These are phyloP conservation scores for Carex littledalei DNA, from an alignment of 176 grass and related monocot genomes.

Conservation along the genomic window DNA sequence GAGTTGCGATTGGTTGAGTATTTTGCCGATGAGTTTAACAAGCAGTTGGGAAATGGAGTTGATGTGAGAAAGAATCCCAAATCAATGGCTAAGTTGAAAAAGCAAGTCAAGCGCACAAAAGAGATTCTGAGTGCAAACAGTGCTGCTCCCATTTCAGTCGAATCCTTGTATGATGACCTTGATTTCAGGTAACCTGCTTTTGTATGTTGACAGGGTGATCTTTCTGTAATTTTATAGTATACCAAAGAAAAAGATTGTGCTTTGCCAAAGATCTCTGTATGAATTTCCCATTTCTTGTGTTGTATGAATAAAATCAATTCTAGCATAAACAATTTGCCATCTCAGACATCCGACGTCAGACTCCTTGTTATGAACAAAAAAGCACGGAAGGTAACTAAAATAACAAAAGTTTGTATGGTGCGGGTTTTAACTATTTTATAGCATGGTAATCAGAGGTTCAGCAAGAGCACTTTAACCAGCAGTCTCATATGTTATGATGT, in stretches of 20 bases:
- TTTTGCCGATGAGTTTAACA: slow-evolving; percentile 95
- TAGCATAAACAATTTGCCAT: neutral
- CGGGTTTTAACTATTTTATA: neutral
- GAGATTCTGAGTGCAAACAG: slow-evolving; percentile 97
- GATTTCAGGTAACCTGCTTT: slow-evolving; percentile 76
- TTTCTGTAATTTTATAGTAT: neutral
- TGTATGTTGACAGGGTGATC: neutral
- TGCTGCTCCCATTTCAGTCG: slow-evolving; percentile 86
- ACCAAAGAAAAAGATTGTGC: neutral
- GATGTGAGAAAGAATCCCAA: slow-evolving; percentile 89
- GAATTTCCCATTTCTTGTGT: neutral
- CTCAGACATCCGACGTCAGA: too few relatives aligned
- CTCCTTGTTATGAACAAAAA: too few relatives aligned
- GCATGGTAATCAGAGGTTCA: neutral
- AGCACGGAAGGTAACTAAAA: neutral
- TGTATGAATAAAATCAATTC: neutral
- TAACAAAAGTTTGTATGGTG: neutral
- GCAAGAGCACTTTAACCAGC: neutral
- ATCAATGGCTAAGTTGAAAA: slow-evolving; percentile 99
- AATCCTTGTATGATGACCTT: slow-evolving; percentile 84
- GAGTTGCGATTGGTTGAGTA: slow-evolving; percentile 79
- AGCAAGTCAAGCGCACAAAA: slow-evolving; percentile 98
- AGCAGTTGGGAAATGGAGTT: slow-evolving; percentile 64
- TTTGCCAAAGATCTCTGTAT: neutral
- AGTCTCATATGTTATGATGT: slow-evolving; percentile 3